Conservation (phyloP, 495 filamentous ascomycete genomes). For the Lasiosphaeria ovina region DNA sequence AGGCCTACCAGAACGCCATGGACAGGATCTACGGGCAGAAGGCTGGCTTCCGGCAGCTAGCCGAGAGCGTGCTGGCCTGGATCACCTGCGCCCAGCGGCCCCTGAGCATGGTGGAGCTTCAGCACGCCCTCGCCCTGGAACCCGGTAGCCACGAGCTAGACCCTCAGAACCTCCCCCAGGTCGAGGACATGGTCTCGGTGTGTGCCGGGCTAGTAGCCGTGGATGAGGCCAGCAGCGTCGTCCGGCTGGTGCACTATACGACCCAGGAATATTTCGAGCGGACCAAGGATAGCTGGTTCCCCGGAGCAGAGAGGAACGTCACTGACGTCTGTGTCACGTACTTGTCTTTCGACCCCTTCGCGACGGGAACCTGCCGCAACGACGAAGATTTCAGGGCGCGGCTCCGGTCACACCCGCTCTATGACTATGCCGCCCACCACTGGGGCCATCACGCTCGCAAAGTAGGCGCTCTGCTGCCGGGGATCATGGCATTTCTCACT, state of each 20-base stretch:
- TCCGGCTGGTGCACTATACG: background rate
- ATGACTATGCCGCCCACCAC: constrained; percentile 41
- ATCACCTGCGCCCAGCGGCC: background rate
- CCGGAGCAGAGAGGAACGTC: constrained; percentile 36
- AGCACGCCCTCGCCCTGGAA: background rate
- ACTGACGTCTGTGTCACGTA: constrained; percentile 45
- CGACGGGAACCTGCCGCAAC: constrained; percentile 25
- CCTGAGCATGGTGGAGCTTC: background rate
- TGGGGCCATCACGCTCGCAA: constrained; percentile 46
- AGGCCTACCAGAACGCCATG: background rate
- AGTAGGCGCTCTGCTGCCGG: background rate
- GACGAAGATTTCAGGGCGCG: constrained; percentile 26
- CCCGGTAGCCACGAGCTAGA: background rate
- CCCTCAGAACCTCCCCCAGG: background rate
- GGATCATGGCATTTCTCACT: constrained; percentile 23
- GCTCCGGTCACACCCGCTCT: constrained; percentile 32
- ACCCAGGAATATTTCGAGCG: constrained; percentile 32
- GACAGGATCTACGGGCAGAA: background rate
- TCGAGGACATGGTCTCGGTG: background rate
- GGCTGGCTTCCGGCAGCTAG: background rate
- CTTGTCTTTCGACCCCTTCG: constrained; percentile 41
- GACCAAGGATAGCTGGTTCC: constrained; percentile 34
- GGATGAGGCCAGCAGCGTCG: background rate
- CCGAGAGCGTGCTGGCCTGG: background rate
- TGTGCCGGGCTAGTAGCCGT: background rate